Conservation (phyloP, 768 basidiomycete species). For the Tylopilus rubrobrunneus region DNA sequence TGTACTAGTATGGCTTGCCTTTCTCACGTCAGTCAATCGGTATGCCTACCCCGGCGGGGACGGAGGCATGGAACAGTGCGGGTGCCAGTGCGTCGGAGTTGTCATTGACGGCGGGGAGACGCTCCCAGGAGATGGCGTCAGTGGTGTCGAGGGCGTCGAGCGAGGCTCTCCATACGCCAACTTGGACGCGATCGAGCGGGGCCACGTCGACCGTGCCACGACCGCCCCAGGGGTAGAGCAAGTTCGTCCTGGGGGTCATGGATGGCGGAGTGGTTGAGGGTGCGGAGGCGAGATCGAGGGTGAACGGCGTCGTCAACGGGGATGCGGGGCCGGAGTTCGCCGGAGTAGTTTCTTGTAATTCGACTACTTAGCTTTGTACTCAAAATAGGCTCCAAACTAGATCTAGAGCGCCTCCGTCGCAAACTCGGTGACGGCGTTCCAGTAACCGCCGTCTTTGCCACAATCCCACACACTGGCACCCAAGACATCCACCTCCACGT, state of each 20-base stretch:
- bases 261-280: slow-evolving; percentile 15
- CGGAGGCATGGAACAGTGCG: slow-evolving; percentile 33
- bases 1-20: too few relatives aligned
- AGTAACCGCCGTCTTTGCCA: slow-evolving; percentile 49
- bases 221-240: slow-evolving; percentile 44
- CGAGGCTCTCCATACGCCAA: slow-evolving; percentile 29
- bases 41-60: slow-evolving; percentile 24
- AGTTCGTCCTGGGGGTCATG: slow-evolving; percentile 14
- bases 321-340: slow-evolving; percentile 40
- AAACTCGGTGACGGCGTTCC: slow-evolving; percentile 65
- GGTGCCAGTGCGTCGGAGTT: slow-evolving; percentile 27
- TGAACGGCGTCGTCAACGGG: slow-evolving; percentile 38
- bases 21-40: neutral
- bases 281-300: slow-evolving; percentile 17
- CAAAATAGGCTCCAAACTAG: slow-evolving; percentile 46
- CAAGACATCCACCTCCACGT: neutral
- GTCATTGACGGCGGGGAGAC: slow-evolving; percentile 23
- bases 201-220: slow-evolving; percentile 39
- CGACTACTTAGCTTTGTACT: slow-evolving; percentile 13
- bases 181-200: slow-evolving; percentile 24
- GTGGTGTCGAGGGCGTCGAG: slow-evolving; percentile 3
- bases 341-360: slow-evolving; percentile 29
- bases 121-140: slow-evolving; percentile 27
- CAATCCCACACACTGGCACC: slow-evolving; percentile 4
- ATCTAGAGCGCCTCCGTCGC: slow-evolving; percentile 54